Percentiles rank a stretch among this genome's conserved stretches.
Evolutionary conservation across 805 yeast species (phyloP).

Genomic region (Lipomyces chichibuensis): DNA sequence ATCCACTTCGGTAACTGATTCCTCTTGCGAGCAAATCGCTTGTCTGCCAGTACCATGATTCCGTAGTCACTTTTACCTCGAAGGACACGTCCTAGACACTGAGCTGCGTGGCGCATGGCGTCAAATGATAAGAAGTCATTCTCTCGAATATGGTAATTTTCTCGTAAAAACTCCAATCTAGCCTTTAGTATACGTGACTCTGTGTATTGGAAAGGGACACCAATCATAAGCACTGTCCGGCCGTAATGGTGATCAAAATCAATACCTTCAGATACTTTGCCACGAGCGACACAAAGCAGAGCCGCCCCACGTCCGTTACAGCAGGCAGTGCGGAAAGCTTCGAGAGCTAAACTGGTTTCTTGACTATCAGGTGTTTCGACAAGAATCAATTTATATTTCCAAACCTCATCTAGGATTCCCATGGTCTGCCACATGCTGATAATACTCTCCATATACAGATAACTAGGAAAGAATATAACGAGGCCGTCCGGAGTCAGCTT

Average conservation of each 20-base stretch:
- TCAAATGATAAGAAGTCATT: slow-evolving; percentile 95
- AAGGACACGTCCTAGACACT: slow-evolving; percentile 93
- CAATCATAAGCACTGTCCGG: slow-evolving; percentile 96
- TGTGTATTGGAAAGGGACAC: slow-evolving; percentile 98
- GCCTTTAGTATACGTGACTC: slow-evolving; percentile 96
- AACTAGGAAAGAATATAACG: slow-evolving; percentile 97
- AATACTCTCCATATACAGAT: slow-evolving; percentile 96
- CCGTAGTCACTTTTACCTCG: slow-evolving; percentile 99
- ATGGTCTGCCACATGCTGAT: slow-evolving; percentile 98
- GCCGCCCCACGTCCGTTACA: slow-evolving; percentile 98
- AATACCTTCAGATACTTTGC: slow-evolving; percentile 97
- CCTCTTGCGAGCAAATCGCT: slow-evolving; percentile 74
- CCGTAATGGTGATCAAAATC: slow-evolving; percentile 99
- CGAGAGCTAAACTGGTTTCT: slow-evolving; percentile 93
- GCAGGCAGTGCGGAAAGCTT: slow-evolving; percentile 94
- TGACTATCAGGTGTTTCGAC: slow-evolving; percentile 99
- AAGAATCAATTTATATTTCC: slow-evolving; percentile 92
- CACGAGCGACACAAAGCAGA: slow-evolving; percentile 95
- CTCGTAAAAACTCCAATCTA: slow-evolving; percentile 87
- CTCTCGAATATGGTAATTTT: slow-evolving; percentile 88
- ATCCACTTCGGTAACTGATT: slow-evolving; percentile 96
- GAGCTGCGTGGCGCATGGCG: slow-evolving; percentile 99
- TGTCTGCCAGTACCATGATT: slow-evolving; percentile 95
- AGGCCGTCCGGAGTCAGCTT: slow-evolving; percentile 97
- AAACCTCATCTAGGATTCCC: slow-evolving; percentile 97